Evolutionary conservation across 805 yeast genomes (phyloP), one percentile per base, ranked within the genome.

Genomic region (Yarrowia bubula): DNA sequence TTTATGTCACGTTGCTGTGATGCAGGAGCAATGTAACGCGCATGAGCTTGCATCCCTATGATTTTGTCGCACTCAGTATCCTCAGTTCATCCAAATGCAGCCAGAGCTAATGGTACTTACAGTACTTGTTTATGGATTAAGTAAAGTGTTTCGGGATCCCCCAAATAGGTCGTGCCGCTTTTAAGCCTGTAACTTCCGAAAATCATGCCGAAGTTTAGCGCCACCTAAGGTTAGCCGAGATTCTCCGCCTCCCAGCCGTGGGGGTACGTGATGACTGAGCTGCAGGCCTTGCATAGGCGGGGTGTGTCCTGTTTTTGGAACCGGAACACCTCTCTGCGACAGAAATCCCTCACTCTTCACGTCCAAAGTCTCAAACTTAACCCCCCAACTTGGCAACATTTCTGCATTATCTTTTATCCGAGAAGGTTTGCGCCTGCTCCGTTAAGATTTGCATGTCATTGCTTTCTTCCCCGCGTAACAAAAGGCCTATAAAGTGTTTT

Each of bases 391-490:
- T 48, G 53, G 53, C 53, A 48, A 48, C 51, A 47, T 47, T 47
- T 48, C 53, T 48, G 39, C 53, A 48, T 48, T 17, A 33, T 35
- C 55, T 17, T 48, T 48, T n/a, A 48, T 48, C 53, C 53, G 53
- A 32, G 53, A 48, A 48, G 53, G 53, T 48, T 48, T 32, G 53
- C 13, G 53, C 55, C 53, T 15, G 41, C 11, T 48, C 38, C 41
- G 18, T 33, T 35, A 33, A 14, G 10, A 15, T 46, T 46, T 10
- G 9, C 51, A 46, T 15, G 28, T 48, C 55, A 48, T 48, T 48
- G 55, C 55, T 48, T 48, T 48, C 55, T 48, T 48, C 55, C 55
- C 55, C 55, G 55, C 55, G 41, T 48, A 48, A 48, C 32, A 35
- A 48, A 35, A 46, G 50, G 17, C 11, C n/a, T 17, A 17, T 32